Percentiles rank a stretch among this genome's conserved stretches.
Conservation (phyloP, 345 rosid species). For the Capsella bursapastoris region DNA sequence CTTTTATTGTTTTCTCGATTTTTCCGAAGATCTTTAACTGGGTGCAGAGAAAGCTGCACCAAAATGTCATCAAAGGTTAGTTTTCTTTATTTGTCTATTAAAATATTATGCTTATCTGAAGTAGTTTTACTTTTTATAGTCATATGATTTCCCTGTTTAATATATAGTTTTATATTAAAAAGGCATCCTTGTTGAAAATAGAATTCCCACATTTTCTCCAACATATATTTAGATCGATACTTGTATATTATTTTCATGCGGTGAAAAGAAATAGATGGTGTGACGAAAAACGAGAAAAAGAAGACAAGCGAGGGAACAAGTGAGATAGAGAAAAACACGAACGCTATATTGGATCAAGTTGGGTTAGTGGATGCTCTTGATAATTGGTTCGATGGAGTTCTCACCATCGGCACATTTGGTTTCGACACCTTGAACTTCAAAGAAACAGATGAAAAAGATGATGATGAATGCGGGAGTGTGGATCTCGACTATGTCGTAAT, state of each 20-base stretch:
- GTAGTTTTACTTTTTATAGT: constrained; percentile 9
- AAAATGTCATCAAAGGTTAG: constrained; percentile 68
- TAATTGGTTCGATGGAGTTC: constrained; percentile 80
- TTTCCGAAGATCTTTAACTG: constrained; percentile 72
- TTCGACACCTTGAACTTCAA: constrained; percentile 60
- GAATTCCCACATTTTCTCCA: background rate
- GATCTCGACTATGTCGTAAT: constrained; percentile 35
- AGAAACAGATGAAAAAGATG: constrained; percentile 42
- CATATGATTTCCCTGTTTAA: constrained; percentile 14
- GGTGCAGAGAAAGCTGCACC: constrained; percentile 80
- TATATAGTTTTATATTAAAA: constrained; percentile 22
- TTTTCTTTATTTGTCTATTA: background rate
- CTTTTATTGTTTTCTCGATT: constrained; percentile 7
- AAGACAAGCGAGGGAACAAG: constrained; percentile 56
- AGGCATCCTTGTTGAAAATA: background rate
- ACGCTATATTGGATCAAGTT: constrained; percentile 68
- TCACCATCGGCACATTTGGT: constrained; percentile 91
- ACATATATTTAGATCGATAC: constrained; percentile 6
- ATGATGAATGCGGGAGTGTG: constrained; percentile 31
- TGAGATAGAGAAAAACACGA: constrained; percentile 59
- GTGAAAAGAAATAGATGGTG: constrained; percentile 49
- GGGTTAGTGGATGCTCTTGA: constrained; percentile 72
- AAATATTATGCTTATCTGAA: constrained; percentile 2
- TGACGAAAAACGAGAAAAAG: constrained; percentile 56
- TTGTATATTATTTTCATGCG: background rate